Base-by-base conservation (phyloP, 495 filamentous ascomycete species). In the Xylaria palmicola region DNA sequence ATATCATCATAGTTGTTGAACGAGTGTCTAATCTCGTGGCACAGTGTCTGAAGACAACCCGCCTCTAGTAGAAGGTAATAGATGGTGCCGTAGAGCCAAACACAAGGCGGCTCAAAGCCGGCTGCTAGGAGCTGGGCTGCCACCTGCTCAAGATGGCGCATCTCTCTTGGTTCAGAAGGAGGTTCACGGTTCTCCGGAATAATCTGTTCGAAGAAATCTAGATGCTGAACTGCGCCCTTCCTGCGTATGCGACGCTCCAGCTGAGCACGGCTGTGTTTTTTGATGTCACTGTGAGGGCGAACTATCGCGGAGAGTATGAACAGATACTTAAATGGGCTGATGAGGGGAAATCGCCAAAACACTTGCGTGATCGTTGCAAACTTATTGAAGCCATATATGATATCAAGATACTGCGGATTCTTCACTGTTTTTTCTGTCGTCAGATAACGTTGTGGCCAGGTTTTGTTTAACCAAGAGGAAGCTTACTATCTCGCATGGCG, bases 31-130 rank as follows among this genome's bases (percentile, higher is more conserved):
- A 58, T 51, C 39, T 58, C 52, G 2, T 39, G 8, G 1, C 2
- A 20, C 13, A 63, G 53, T 2, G 36, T 41, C 0, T 6, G 0
- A 17, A 75, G 51, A 0, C 49, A 49, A 0, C 54, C 32, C 0
- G 72, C 66, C 27, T 68, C 65, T 4, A 49, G 66, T 1, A 75
- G 55, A 0, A 81, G 37, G 45, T 45, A 54, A n/a, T 65, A 50
- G 12, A 44, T 7, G 8, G 60, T 57, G 2, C 29, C 6, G 27
- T 34, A 60, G 15, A 30, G n/a, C 58, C 58, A 60, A 7, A 13
- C 22, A 4, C 47, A 52, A 1, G 37, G 34, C 0, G 58, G 58
- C 30, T 40, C 27, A 13, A 41, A 52, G 1, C 58, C 58, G 6
- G 58, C 58, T 13, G 55, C n/a, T 15, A 62, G 13, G n/a, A 62